These are phyloP conservation scores for Hemerocallis citrina DNA, from an alignment of 106 monocot genomes.

Conservation along the genomic window DNA sequence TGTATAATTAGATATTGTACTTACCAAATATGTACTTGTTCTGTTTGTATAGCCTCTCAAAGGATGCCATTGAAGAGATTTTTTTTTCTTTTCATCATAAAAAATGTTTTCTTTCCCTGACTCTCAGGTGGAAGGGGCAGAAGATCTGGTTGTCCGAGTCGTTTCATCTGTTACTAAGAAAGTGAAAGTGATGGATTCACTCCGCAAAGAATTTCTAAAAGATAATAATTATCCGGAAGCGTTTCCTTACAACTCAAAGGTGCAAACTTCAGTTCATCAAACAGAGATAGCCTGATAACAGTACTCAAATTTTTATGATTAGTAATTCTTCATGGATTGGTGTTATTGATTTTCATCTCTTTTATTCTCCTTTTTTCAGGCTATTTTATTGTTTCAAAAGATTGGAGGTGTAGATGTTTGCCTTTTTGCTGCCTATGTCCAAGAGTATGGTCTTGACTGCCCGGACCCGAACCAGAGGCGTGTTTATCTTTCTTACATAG, in stretches of 20 bases:
- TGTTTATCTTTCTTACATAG: conserved; percentile 50
- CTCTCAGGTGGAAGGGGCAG: conserved; percentile 55
- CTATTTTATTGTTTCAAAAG: not conserved
- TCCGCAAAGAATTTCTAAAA: conserved; percentile 48
- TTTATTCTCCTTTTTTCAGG: conserved; percentile 1
- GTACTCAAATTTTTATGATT: too few species aligned
- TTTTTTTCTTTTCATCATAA: too few species aligned
- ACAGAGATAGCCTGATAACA: too few species aligned
- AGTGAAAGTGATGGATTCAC: conserved; percentile 40
- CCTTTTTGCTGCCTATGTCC: not conserved
- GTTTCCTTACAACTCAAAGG: conserved; percentile 52
- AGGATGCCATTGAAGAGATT: too few species aligned
- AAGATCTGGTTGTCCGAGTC: conserved; percentile 68
- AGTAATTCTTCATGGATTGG: too few species aligned
- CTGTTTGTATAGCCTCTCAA: too few species aligned
- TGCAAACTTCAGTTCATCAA: conserved; percentile 2
- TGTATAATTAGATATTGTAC: too few species aligned
- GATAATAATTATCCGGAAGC: conserved; percentile 5
- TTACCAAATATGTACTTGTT: too few species aligned
- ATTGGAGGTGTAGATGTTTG: not conserved
- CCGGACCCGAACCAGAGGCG: conserved; percentile 36
- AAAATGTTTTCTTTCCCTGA: too few species aligned
- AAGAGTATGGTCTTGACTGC: not conserved
- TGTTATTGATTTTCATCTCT: too few species aligned
- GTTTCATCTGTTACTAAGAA: conserved; percentile 66